Base-by-base conservation (phyloP, 2,329 filamentous ascomycete genomes). In the Neonectria neomacrospora region DNA sequence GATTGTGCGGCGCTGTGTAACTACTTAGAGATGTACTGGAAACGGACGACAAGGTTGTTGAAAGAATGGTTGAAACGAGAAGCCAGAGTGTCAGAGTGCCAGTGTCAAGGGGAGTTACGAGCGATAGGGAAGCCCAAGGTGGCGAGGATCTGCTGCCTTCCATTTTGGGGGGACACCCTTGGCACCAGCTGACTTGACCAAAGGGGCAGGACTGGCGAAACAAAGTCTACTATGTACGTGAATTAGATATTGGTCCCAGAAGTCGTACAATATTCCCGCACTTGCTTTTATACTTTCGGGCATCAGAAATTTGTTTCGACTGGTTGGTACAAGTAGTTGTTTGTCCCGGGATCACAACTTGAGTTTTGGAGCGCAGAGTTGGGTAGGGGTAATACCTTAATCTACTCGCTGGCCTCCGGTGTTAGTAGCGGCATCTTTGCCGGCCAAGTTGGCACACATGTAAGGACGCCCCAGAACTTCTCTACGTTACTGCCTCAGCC, bases 371-470 rank as follows among this genome's bases (percentile, higher is more conserved):
- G 34, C n/a, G 14, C 6, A 37, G 34, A 28, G 18, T 22, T 44
- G 6, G 9, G 18, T 30, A 26, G 42, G 22, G 23, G 23, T 26
- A 22, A n/a, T n/a, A n/a, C n/a, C n/a, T n/a, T n/a, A 45, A 45
- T n/a, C 18, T 5, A 2, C 32, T 34, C 14, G 32, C 10, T 34
- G 14, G 32, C 12, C 23, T 3, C 16, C 3, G 14, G 14, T 47
- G 6, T 23, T 6, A 32, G n/a, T 50, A 16, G 44, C 44, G 57
- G 30, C 34, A 20, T 2, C 48, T 20, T 20, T 45, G 32, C 32
- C 59, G 54, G 48, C 32, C 39, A 62, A 48, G 28, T 48, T 12
- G 30, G 30, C 53, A 47, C 23, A 26, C n/a, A n/a, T n/a, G n/a
- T 26, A 26, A 26, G 54, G 39, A 61, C 58, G 7, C 22, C 58